Base-by-base conservation (phyloP, 345 rosid species). In the Boechera retrofracta region DNA sequence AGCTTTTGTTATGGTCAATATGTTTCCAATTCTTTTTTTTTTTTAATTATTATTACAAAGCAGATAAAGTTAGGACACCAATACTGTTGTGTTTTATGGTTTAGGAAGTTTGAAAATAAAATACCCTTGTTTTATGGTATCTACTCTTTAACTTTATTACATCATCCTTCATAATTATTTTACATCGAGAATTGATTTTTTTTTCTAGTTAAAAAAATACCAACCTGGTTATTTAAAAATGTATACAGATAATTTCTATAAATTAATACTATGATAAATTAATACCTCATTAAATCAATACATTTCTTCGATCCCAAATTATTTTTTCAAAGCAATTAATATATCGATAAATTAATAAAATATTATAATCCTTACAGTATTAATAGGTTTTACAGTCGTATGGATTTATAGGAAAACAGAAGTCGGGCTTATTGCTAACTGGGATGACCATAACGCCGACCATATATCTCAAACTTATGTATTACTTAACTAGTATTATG, bases 21-120 rank as follows among this genome's bases (percentile, higher is more conserved):
- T 66, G 49, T 78, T 60, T 33, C 60, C 32, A 36, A 0, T 21
- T 5, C 16, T 28, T n/a, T n/a, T 5, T n/a, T n/a, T 28, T n/a
- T n/a, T 6, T 18, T 1, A 3, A 54, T 18, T 21, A 10, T 60
- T 73, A 15, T 59, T 67, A 67, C 44, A 60, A 60, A 60, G 47
- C 52, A 64, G 68, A 53, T 10, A 56, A 70, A 63, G 76, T 77
- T 77, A 79, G 82, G 82, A 79, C 78, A 79, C 74, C 82, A 60
- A 67, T 21, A 73, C 42, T 45, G 13, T 21, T 28, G 77, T 78
- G 74, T 36, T 45, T 72, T 78, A 57, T 78, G 64, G 73, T 66
- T 72, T 12, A 42, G 64, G 58, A 78, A 58, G 12, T 51, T 65
- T 59, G 73, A 71, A 77, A 77, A 39, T 54, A 31, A 10, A 47